Conservation (phyloP, 2,329 filamentous ascomycete species). For the Purpureocillium takamizusanense region DNA sequence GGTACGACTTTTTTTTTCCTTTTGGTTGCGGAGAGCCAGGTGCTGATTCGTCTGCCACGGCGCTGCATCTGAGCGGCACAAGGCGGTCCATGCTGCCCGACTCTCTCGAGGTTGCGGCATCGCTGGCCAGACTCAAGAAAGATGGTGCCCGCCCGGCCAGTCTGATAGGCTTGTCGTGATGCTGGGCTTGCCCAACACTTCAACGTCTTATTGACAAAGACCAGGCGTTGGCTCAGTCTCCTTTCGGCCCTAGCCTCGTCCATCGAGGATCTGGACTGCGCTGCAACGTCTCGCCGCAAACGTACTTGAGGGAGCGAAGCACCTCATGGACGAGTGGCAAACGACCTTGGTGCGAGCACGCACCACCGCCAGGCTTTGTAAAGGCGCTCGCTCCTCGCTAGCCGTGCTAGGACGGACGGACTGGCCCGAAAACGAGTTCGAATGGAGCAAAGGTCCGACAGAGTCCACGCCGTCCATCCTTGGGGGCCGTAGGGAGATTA, state of each 20-base stretch:
- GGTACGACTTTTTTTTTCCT: too few relatives aligned
- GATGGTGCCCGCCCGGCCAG: too few relatives aligned
- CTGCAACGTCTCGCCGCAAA: slow-evolving; percentile 6
- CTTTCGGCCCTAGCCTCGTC: not conserved
- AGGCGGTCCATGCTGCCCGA: too few relatives aligned
- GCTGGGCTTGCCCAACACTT: too few relatives aligned
- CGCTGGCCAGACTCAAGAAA: too few relatives aligned
- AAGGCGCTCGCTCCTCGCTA: not conserved
- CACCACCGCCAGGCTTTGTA: not conserved
- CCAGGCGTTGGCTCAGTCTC: not conserved
- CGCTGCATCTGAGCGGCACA: too few relatives aligned
- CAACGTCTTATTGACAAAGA: too few relatives aligned
- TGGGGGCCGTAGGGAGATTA: not conserved
- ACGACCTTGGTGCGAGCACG: too few relatives aligned
- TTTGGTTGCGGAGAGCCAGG: too few relatives aligned
- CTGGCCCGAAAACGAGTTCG: not conserved
- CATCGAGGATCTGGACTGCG: slow-evolving; percentile 4
- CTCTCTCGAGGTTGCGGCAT: too few relatives aligned
- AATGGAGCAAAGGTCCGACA: not conserved
- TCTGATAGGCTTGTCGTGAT: not conserved
- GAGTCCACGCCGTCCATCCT: not conserved
- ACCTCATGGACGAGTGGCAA: not conserved
- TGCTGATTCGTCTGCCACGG: too few relatives aligned
- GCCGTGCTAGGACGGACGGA: not conserved
- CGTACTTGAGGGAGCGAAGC: not conserved